Evolutionary conservation across 1,284 basidiomycete species (phyloP), one percentile per base, ranked within the genome.

Genomic region (Mycena citricolor): DNA sequence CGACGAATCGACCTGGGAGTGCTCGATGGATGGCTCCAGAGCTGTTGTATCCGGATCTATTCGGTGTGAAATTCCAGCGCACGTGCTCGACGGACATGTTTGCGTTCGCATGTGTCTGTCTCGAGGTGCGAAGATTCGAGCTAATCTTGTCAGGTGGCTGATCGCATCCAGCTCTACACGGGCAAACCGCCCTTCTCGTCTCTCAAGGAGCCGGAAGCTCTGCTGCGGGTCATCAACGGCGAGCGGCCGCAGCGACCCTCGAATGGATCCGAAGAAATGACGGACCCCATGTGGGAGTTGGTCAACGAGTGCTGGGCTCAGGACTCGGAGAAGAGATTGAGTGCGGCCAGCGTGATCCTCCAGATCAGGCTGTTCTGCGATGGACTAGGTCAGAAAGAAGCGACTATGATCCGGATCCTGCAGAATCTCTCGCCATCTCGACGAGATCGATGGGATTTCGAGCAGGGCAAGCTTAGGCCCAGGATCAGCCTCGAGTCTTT

Each of bases 61-160:
- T 48, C 19, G 46, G 36, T 2, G 21, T 25, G 26, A 24, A 43
- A 16, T 48, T 48, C 26, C 21, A 23, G 32, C 40, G 46, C 13
- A 56, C 49, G 4, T 39, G 42, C 5, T 48, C 50, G 12, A 59
- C 51, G 26, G 61, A 63, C 36, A 49, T 64, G 11, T 62, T 61
- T 30, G 57, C 61, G 4, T 59, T 60, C 38, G 56, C 54, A 4
- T 60, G 57, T 40, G 55, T 61, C 11, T 57, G 49, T 20, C 54
- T 57, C 29, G 58, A 59, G 47, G 59, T 57, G 29, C 17, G 45
- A 34, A 28, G 19, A 36, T 21, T 36, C 39, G 3, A 28, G 1
- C 8, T 14, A n/a, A 12, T 24, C 7, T 12, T 32, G 29, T 25
- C 22, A n/a, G 25, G 16, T 16, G 19, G 12, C 20, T 13, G n/a